Evolutionary conservation across 2,329 filamentous ascomycete genomes (phyloP), one percentile per base, ranked within the genome.

Genomic region (Pseudogymnoascus sp.): DNA sequence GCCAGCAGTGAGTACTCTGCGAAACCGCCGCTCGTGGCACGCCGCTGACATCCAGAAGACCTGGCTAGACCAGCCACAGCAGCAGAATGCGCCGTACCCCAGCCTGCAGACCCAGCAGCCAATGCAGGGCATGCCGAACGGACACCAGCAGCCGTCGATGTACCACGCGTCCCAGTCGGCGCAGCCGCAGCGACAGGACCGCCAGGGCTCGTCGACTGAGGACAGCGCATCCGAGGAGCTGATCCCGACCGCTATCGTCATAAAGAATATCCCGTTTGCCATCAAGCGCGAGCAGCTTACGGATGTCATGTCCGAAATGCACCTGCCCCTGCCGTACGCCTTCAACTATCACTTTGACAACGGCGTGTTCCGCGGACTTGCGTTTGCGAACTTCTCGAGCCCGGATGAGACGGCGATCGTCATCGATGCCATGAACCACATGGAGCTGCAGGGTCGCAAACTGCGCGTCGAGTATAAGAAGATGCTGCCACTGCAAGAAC

Each of bases 261-360:
- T 99, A 78, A 99, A 99, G 80, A 99, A 99, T 74, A 99, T 99
- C 38, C 95, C 96, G 0, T 99, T 99, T 75, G 95, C 96, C 28
- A 92, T 97, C 64, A 93, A 96, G 76, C 97, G 97, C 78, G 95
- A 99, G 77, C 91, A 93, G 71, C 82, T 99, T 40, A 91, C 96
- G 35, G 86, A 88, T 67, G 83, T 97, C 69, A 99, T 99, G 95
- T 90, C 93, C 8, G 91, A 96, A 19, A 85, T 97, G 83, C 89
- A 91, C 69, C 83, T 99, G 40, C 95, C 95, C 1, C 85, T 97
- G 69, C 95, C 95, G 0, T 99, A 99, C 73, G 95, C 95, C 11
- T 99, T 99, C 82, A 99, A 99, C 80, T 97, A 99, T 73, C 95
- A 99, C 76, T 99, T 99, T 73, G 95, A 99, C 74, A 96, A 96